Evolutionary conservation across 2,329 filamentous ascomycete species (phyloP), one percentile per base, ranked within the genome.

Genomic region (Ophiostoma perfectum): DNA sequence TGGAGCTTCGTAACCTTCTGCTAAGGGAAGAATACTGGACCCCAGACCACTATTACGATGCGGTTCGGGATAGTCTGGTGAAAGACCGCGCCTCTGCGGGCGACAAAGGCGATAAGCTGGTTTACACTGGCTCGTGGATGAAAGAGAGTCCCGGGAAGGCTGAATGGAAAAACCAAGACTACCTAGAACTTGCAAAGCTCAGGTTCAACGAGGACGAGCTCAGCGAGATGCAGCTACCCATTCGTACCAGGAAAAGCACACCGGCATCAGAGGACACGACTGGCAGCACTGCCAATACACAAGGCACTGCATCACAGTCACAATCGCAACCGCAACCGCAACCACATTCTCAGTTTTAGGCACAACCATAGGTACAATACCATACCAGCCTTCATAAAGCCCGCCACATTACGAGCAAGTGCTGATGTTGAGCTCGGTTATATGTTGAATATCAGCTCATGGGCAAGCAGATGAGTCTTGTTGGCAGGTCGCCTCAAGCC

Each of bases 361-460:
- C 47, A 49, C 47, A n/a, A n/a, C 18, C 47, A 49, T 7, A 27
- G 4, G 6, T 47, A 12, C 65, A 27, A 27, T 27, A 27, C 27
- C 27, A 27, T 27, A 27, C 2, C 27, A 27, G 27, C 2, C 27
- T 27, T 27, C 2, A 27, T 27, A 1, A 27, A 27, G 27, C 27
- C 27, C 27, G 27, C 27, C 2, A 27, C 27, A 72, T 78, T 79
- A 64, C 73, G n/a, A 9, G 3, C 18, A 3, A 16, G 5, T 27
- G 27, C 27, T 27, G 27, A 27, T 27, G 27, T 27, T 27, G 27
- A 27, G 27, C 27, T 27, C 27, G 2, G 27, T 27, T 27, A 27
- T 27, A 2, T 27, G 27, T 27, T 27, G 27, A 2, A 27, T 27
- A 27, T 27, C 27, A 27, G 27, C 27, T 27, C 27, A 27, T 27